These are phyloP conservation scores for Alternaria sp. DNA, from an alignment of 2,329 filamentous ascomycete species.

Conservation along the genomic window DNA sequence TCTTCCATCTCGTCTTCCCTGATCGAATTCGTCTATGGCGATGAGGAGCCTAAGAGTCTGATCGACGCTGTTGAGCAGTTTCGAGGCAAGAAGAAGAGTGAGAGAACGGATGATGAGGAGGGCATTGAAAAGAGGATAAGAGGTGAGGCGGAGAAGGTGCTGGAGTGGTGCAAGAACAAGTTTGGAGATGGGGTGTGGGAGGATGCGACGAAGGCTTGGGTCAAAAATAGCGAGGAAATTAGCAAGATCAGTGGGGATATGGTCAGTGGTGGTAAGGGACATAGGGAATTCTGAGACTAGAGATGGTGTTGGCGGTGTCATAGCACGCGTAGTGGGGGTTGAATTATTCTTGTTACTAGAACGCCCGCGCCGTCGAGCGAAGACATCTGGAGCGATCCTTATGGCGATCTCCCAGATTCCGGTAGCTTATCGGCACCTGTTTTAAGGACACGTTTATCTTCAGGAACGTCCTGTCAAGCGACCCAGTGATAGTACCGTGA, in stretches of 20 bases:
- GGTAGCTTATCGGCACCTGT: neutral
- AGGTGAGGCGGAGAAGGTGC: slow-evolving; percentile 50
- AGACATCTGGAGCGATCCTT: neutral
- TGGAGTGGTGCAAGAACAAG: slow-evolving; percentile 53
- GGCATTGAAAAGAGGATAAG: slow-evolving; percentile 41
- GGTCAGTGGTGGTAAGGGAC: slow-evolving; percentile 54
- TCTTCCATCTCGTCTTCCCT: slow-evolving; percentile 10
- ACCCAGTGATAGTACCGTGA: neutral
- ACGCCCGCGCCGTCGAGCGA: neutral
- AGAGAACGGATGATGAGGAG: slow-evolving; percentile 24
- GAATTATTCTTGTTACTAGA: neutral
- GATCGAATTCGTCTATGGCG: slow-evolving; percentile 29
- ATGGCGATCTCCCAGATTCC: neutral
- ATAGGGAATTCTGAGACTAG: slow-evolving; percentile 51
- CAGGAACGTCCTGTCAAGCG: neutral
- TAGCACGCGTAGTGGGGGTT: neutral
- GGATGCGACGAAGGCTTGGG: slow-evolving; percentile 56
- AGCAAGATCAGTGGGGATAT: slow-evolving; percentile 52
- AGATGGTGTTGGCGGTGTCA: neutral
- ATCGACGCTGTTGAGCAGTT: slow-evolving; percentile 49
- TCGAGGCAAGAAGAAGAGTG: slow-evolving; percentile 31
- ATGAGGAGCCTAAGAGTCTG: slow-evolving; percentile 27
- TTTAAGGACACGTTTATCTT: slow-evolving; percentile 1
- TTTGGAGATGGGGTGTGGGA: slow-evolving; percentile 52
- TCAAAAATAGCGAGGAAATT: slow-evolving; percentile 49